phyloP scores from a whole-genome alignment of 352 stramenopile species.

The Phytophthora pisi region DNA sequence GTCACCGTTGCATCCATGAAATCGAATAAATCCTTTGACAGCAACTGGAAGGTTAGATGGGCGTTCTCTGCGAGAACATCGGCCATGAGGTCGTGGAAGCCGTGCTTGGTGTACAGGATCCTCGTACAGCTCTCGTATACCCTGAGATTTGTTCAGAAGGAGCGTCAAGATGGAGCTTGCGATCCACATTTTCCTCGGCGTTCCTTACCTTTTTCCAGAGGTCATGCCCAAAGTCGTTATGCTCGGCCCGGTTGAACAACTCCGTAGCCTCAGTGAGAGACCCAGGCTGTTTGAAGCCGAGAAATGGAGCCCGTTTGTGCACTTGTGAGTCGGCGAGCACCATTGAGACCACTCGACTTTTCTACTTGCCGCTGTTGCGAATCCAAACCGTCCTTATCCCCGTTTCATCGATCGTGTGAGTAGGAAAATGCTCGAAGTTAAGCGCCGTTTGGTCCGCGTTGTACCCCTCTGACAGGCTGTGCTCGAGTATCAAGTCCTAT shows the following conservation, averaged over 20 bases:
- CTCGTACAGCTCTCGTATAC: too few species aligned
- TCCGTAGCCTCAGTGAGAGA: constrained; percentile 8
- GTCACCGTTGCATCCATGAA: constrained; percentile 97
- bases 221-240: constrained; percentile 32
- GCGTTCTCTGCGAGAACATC: constrained; percentile 96
- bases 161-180: too few species aligned
- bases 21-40: constrained; percentile 94
- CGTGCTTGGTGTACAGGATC: constrained; percentile 94
- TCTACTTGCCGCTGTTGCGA: constrained; percentile 22
- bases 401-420: constrained; percentile 15
- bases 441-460: constrained; percentile 25
- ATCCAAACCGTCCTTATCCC: constrained; percentile 20
- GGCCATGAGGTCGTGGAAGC: constrained; percentile 94
- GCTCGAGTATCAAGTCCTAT: not conserved
- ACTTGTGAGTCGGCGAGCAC: constrained; percentile 7
- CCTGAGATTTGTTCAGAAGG: too few species aligned
- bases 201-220: constrained; percentile 23
- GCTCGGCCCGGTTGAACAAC: constrained; percentile 1
- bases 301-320: constrained; percentile 11
- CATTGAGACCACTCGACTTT: constrained; percentile 21
- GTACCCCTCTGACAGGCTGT: not conserved
- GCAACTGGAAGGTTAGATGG: constrained; percentile 93
- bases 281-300: constrained; percentile 25
- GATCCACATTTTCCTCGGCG: constrained; percentile 11
- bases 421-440: constrained; percentile 30